Conservation (phyloP, 306 rosid species). For the Malus asiatica region DNA sequence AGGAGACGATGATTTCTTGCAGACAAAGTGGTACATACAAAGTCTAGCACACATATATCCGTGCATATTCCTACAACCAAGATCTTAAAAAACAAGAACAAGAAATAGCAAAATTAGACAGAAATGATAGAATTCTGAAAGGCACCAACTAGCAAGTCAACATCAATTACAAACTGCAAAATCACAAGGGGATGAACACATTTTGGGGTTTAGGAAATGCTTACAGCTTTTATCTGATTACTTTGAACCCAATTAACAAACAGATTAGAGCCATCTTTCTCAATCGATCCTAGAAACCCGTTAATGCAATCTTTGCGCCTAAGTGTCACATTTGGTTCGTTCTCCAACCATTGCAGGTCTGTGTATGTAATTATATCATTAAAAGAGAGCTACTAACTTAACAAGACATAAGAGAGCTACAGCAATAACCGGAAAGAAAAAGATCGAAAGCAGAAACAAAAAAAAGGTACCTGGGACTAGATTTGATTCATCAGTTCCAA, state of each 20-base stretch:
- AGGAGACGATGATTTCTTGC: constrained; percentile 66
- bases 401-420: no score
- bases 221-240: constrained; percentile 66
- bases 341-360: constrained; percentile 77
- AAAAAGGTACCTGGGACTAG: constrained; percentile 63
- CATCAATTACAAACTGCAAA: neutral
- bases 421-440: neutral
- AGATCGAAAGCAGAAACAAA: neutral
- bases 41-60: constrained; percentile 84
- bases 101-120: constrained; percentile 9
- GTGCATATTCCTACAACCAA: constrained; percentile 86
- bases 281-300: constrained; percentile 51
- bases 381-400: neutral
- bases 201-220: constrained; percentile 6
- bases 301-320: constrained; percentile 78
- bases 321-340: constrained; percentile 73
- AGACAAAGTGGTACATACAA: constrained; percentile 58
- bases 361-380: neutral
- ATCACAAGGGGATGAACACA: constrained; percentile 9
- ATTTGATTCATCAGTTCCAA: constrained; percentile 64
- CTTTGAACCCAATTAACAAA: constrained; percentile 77
- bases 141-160: neutral
- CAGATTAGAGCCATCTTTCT: constrained; percentile 68
- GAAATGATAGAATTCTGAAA: neutral
- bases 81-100: constrained; percentile 40